Evolutionary conservation across 805 yeast genomes (phyloP), one percentile per base, ranked within the genome.

Genomic region (Isabelozyma gotoi): DNA sequence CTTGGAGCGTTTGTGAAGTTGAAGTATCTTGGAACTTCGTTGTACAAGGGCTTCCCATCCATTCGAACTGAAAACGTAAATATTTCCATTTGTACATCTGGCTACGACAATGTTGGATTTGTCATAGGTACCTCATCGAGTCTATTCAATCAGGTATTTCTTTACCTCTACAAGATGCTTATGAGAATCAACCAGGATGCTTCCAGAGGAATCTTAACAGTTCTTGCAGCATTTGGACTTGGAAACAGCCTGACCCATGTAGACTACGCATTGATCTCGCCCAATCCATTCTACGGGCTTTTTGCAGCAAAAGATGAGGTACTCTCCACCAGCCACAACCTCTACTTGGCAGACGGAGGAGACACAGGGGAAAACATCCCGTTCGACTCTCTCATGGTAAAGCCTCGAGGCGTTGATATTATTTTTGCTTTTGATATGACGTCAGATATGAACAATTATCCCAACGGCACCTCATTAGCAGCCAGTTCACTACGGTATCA

Each of bases 81-180:
- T 31, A 47, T 45, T 5, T 53, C 73, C 0, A 43, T 66, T 2
- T 83, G 89, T 52, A 62, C 71, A 17, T 58, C 67, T 1, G 82
- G 80, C 3, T 80, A 73, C 51, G 88, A 82, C 50, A 79, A 80
- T 50, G 66, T 76, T 32, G 83, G 83, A 0, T 81, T 80, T 49
- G 67, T 83, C 4, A 73, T 82, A 0, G 88, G 81, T 0, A 79
- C 87, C 0, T 81, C 87, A 0, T 82, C 88, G 0, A 78, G 85
- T 0, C 58, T 82, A 19, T 82, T 82, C 64, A 82, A 79, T 51
- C 74, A 68, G 49, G 74, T 80, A 0, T 67, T 82, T 41, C 56
- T 76, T 7, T 77, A 74, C 47, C 56, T 81, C 7, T 76, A 80
- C 71, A 62, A 71, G 39, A 38, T 60, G 31, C 57, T 69, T 12